Percentiles rank a stretch among this genome's conserved stretches.
phyloP scores from a whole-genome alignment of 2,329 filamentous ascomycete species.

The Phialophora expanda region DNA sequence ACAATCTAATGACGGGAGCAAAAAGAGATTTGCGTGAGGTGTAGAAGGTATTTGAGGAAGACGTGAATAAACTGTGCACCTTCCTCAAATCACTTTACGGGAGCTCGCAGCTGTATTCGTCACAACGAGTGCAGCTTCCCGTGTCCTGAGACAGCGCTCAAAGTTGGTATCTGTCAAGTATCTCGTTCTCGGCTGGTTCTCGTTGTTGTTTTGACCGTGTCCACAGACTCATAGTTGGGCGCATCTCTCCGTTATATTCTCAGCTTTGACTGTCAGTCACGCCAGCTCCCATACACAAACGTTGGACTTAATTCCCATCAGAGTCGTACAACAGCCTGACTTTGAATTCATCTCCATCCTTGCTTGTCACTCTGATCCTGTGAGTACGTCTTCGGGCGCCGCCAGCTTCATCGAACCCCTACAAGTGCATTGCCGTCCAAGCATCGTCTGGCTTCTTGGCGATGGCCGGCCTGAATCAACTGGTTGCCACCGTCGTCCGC shows the following conservation, averaged over 20 bases:
- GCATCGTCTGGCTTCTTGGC: constrained; percentile 4
- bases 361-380: constrained; percentile 27
- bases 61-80: neutral
- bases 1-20: neutral
- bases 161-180: constrained; percentile 16
- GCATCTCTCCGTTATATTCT: constrained; percentile 13
- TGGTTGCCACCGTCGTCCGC: neutral
- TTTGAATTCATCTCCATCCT: constrained; percentile 27
- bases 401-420: constrained; percentile 5
- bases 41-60: neutral
- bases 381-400: constrained; percentile 21
- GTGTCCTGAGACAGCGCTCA: constrained; percentile 18
- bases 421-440: constrained; percentile 10
- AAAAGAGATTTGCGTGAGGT: neutral
- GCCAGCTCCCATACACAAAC: neutral
- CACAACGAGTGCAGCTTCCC: constrained; percentile 19
- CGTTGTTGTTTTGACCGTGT: neutral
- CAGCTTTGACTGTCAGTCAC: constrained; percentile 8
- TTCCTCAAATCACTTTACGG: constrained; percentile 12
- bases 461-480: neutral
- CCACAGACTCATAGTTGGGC: neutral
- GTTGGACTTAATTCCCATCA: neutral
- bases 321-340: constrained; percentile 36
- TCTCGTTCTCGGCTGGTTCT: constrained; percentile 8
- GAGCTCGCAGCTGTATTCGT: constrained; percentile 23